A percentile compares a stretch with the other conserved stretches of the same genome.
Conservation (phyloP, 164 flowering plant genomes). For the Vitis cinerea region DNA sequence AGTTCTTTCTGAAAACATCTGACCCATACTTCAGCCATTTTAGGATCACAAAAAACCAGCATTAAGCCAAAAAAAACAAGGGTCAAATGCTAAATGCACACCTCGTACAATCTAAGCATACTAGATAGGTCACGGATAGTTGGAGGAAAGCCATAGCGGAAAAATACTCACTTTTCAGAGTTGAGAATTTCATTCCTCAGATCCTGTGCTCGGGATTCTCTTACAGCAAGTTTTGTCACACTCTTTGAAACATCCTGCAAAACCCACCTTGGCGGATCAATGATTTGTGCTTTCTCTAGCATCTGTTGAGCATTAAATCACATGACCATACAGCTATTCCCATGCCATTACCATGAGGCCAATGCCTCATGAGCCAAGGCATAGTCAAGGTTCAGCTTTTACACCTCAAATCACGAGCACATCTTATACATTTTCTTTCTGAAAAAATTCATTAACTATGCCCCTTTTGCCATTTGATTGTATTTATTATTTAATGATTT, state of each 20-base stretch:
- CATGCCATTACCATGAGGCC: too few relatives aligned
- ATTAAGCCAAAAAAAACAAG: not conserved
- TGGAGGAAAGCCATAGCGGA: not conserved
- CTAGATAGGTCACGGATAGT: not conserved
- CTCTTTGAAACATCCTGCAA: constrained; percentile 83
- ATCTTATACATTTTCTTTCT: too few relatives aligned
- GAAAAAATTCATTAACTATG: too few relatives aligned
- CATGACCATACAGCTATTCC: not conserved
- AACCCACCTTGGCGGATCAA: not conserved
- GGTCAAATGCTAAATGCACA: not conserved
- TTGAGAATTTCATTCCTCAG: constrained; percentile 92
- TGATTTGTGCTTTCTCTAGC: not conserved
- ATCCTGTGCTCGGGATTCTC: constrained; percentile 93
- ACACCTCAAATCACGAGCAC: too few relatives aligned
- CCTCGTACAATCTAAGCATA: not conserved
- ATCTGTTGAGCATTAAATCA: not conserved
- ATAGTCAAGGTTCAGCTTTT: too few relatives aligned
- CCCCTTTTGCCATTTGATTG: too few relatives aligned
- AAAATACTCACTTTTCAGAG: constrained; percentile 81
- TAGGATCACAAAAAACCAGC: not conserved
- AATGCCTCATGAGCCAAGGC: too few relatives aligned
- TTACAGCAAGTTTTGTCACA: constrained; percentile 80
- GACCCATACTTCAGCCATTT: too few relatives aligned
- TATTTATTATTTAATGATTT: too few relatives aligned
- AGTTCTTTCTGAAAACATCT: too few relatives aligned